Conservation (phyloP, 2,329 filamentous ascomycete genomes). For the Fusarium sp. region DNA sequence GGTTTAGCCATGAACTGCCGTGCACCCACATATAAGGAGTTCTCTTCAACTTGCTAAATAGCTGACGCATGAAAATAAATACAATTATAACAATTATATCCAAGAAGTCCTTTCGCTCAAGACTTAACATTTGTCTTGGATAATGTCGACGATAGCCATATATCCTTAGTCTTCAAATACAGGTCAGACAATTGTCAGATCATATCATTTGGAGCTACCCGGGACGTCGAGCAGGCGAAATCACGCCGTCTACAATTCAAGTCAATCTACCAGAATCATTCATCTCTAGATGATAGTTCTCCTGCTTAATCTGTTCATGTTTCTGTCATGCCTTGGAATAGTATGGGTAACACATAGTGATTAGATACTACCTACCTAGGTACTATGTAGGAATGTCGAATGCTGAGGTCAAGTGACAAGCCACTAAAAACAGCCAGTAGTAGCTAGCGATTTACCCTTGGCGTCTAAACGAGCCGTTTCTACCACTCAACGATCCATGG, state of each 20-base stretch:
- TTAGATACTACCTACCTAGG: neutral
- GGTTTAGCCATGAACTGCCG: neutral
- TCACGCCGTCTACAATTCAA: neutral
- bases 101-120: too few species aligned
- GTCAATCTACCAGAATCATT: neutral
- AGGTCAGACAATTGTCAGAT: neutral
- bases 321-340: neutral
- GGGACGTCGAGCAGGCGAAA: neutral
- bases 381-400: neutral
- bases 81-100: neutral
- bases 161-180: neutral
- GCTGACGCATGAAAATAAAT: neutral
- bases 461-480: constrained; percentile 23
- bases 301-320: neutral
- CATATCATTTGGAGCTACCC: neutral
- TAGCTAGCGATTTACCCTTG: constrained; percentile 9
- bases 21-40: neutral
- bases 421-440: neutral
- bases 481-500: constrained; percentile 1
- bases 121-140: neutral
- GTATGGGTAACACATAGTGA: neutral
- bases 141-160: neutral
- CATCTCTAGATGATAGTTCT: too few species aligned
- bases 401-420: constrained; percentile 33
- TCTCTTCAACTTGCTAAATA: neutral